Evolutionary conservation across 1,284 basidiomycete species (phyloP).

Genomic region (Heterobasidion occidentale): DNA sequence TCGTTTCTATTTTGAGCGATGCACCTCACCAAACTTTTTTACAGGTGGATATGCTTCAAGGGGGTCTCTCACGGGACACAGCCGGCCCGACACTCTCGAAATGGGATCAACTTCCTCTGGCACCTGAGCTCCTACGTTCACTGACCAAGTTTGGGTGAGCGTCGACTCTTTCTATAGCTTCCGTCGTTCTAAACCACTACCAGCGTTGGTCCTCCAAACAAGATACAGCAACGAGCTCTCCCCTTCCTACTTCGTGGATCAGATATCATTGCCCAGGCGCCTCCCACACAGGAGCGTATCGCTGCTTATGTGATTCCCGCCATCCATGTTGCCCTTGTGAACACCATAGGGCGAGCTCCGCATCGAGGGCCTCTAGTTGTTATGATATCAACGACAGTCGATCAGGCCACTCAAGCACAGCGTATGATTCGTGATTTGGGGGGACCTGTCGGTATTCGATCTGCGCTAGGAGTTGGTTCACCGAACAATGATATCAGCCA

Average conservation of each 20-base stretch:
- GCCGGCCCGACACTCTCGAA: conserved; percentile 84
- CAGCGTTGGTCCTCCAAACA: conserved; percentile 95
- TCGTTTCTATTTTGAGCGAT: conserved; percentile 13
- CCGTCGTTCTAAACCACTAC: conserved; percentile 10
- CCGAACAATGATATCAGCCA: conserved; percentile 60
- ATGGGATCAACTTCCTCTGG: conserved; percentile 90
- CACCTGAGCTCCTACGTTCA: conserved; percentile 82
- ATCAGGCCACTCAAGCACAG: conserved; percentile 97
- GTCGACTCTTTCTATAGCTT: conserved; percentile 7
- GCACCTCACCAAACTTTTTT: conserved; percentile 36
- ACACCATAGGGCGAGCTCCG: conserved; percentile 39
- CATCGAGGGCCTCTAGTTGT: conserved; percentile 81
- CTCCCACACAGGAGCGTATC: conserved; percentile 96
- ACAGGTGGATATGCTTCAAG: conserved; percentile 44
- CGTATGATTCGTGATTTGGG: conserved; percentile 95
- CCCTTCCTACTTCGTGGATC: conserved; percentile 91
- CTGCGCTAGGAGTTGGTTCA: conserved; percentile 79
- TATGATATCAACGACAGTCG: conserved; percentile 95
- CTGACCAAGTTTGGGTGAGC: conserved; percentile 89
- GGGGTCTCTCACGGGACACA: conserved; percentile 52
- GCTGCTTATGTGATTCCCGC: conserved; percentile 95
- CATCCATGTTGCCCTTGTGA: conserved; percentile 76
- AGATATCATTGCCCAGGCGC: conserved; percentile 97
- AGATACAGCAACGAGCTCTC: conserved; percentile 94
- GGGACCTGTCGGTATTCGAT: conserved; percentile 82